These are phyloP conservation scores for Aspergillus flavus DNA, from an alignment of 2,329 filamentous ascomycete genomes.

Conservation along the genomic window DNA sequence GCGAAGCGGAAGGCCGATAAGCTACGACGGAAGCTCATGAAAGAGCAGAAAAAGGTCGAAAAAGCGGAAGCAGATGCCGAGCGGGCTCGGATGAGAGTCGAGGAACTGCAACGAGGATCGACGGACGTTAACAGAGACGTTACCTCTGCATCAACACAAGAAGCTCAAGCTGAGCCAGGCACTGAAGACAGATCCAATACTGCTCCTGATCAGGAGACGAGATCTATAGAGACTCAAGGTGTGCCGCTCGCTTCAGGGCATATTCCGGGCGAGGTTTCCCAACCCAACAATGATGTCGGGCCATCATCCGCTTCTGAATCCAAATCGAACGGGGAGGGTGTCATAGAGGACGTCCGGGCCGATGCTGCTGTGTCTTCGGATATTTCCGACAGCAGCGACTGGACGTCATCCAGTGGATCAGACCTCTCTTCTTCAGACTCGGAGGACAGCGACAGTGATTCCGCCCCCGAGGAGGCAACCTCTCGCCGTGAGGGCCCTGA, in stretches of 20 bases:
- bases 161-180: conserved; percentile 1
- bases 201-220: not conserved
- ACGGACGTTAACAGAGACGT: conserved; percentile 12
- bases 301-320: not conserved
- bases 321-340: conserved; percentile 2
- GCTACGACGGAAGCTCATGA: conserved; percentile 57
- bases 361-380: conserved; percentile 19
- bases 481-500: conserved; percentile 45
- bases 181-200: not conserved
- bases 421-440: conserved; percentile 27
- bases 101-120: conserved; percentile 33
- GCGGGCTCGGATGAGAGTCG: conserved; percentile 38
- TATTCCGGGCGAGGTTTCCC: not conserved
- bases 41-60: conserved; percentile 60
- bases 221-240: not conserved
- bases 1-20: conserved; percentile 46
- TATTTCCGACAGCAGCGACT: conserved; percentile 34
- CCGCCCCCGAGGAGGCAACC: conserved; percentile 45
- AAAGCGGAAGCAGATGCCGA: conserved; percentile 49
- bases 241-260: not conserved
- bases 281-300: not conserved
- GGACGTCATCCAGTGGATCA: conserved; percentile 44
- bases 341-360: conserved; percentile 4
- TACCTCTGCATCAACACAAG: not conserved
- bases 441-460: conserved; percentile 33